Conservation (phyloP, 2,329 filamentous ascomycete genomes). For the Pyricularia sp. region DNA sequence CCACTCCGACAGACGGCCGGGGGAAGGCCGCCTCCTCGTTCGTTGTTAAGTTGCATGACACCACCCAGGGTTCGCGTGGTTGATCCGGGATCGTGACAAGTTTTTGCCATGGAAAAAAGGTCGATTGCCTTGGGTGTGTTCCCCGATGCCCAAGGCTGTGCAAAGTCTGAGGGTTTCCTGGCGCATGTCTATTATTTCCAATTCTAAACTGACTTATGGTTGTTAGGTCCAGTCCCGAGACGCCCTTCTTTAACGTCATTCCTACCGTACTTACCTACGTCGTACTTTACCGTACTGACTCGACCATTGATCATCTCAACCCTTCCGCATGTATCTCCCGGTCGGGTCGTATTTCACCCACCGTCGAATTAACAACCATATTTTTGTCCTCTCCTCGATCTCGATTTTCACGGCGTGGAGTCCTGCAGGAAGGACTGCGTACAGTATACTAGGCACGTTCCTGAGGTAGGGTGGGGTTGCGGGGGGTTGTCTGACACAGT, state of each 20-base stretch:
- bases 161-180: neutral
- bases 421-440: neutral
- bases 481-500: neutral
- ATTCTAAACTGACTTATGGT: too few species aligned
- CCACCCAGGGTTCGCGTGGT: neutral
- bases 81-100: neutral
- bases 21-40: neutral
- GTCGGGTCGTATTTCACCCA: neutral
- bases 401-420: neutral
- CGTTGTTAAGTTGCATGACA: neutral
- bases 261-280: too few species aligned
- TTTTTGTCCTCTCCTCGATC: neutral
- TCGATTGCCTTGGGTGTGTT: too few species aligned
- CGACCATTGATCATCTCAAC: too few species aligned
- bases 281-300: too few species aligned
- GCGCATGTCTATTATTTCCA: too few species aligned
- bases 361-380: neutral
- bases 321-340: neutral
- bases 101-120: neutral
- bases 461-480: neutral
- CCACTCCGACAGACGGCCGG: neutral
- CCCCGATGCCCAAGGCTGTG: neutral
- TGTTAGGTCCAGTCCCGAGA: too few species aligned
- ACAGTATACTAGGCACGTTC: neutral
- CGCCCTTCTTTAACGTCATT: too few species aligned